phyloP scores from a whole-genome alignment of 1,284 basidiomycete species.

The Hypsizygus ulmarius region DNA sequence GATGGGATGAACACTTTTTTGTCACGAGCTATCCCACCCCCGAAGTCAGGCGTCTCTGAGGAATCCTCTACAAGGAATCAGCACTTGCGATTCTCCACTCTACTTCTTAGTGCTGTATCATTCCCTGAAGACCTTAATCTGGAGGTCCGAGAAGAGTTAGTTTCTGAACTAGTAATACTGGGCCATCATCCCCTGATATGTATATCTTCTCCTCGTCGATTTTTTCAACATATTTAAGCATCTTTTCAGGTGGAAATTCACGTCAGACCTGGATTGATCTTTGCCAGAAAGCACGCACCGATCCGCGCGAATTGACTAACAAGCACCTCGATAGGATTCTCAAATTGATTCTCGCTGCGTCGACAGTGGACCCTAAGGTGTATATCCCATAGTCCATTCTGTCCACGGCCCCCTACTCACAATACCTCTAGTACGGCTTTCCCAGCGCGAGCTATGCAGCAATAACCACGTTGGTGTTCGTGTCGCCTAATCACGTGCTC shows the following conservation, averaged over 20 bases:
- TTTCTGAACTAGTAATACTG: constrained; percentile 63
- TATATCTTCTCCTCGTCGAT: constrained; percentile 30
- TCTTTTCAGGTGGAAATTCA: constrained; percentile 44
- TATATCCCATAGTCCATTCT: constrained; percentile 1
- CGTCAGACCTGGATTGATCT: constrained; percentile 83
- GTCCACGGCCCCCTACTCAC: neutral
- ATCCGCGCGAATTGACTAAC: constrained; percentile 64
- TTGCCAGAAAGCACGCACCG: constrained; percentile 64
- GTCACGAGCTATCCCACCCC: constrained; percentile 27
- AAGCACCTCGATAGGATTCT: constrained; percentile 51
- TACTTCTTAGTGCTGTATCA: constrained; percentile 50
- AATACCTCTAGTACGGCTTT: constrained; percentile 40
- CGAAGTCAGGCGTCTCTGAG: constrained; percentile 20
- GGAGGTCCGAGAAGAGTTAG: constrained; percentile 38
- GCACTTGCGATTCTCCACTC: constrained; percentile 44
- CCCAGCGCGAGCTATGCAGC: constrained; percentile 72
- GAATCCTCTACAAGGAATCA: constrained; percentile 39
- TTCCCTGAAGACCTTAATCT: constrained; percentile 40
- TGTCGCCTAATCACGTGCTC: constrained; percentile 68
- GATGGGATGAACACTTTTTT: constrained; percentile 54
- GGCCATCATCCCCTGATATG: constrained; percentile 75
- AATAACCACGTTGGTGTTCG: constrained; percentile 74
- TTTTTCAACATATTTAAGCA: neutral
- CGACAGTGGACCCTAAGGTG: constrained; percentile 45
- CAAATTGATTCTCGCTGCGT: constrained; percentile 46